phyloP scores from a whole-genome alignment of 75 land plant species.

The Larix kaempferi region DNA sequence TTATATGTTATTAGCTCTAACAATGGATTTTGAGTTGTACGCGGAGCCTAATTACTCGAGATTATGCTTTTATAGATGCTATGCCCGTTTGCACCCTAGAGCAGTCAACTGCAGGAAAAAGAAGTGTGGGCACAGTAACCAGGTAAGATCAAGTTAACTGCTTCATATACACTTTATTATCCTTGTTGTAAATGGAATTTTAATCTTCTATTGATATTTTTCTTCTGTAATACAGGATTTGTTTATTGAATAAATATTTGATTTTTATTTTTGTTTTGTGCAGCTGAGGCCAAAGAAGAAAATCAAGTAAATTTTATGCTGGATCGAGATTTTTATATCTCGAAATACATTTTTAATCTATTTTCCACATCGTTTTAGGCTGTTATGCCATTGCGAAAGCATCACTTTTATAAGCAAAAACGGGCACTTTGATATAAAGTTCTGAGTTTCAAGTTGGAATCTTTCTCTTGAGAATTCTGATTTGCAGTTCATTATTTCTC shows the following conservation, averaged over 20 bases:
- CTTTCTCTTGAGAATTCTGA: no score
- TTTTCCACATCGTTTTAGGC: no score
- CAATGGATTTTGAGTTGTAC: no score
- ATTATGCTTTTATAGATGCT: constrained; percentile 38
- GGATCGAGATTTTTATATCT: no score
- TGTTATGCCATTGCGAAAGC: no score
- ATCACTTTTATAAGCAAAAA: no score
- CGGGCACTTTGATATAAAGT: no score
- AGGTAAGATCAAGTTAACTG: constrained; percentile 22
- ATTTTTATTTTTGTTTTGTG: constrained; percentile 2
- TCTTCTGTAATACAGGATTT: neutral
- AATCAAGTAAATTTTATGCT: constrained; percentile 28
- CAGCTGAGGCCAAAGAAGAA: constrained; percentile 74
- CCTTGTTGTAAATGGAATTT: neutral
- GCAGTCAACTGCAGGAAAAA: constrained; percentile 81
- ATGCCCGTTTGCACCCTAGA: constrained; percentile 70
- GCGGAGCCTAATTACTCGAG: no score
- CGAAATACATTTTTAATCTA: no score
- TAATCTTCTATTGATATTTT: neutral
- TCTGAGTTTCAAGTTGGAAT: no score
- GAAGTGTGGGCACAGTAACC: constrained; percentile 69
- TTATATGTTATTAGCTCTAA: no score
- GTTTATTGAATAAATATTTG: neutral
- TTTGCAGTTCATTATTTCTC: no score
- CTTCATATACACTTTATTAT: neutral